Percentiles rank a stretch among this genome's conserved stretches.
Evolutionary conservation across 2,329 filamentous ascomycete species (phyloP).

Genomic region (Pleurostoma richardsiae): DNA sequence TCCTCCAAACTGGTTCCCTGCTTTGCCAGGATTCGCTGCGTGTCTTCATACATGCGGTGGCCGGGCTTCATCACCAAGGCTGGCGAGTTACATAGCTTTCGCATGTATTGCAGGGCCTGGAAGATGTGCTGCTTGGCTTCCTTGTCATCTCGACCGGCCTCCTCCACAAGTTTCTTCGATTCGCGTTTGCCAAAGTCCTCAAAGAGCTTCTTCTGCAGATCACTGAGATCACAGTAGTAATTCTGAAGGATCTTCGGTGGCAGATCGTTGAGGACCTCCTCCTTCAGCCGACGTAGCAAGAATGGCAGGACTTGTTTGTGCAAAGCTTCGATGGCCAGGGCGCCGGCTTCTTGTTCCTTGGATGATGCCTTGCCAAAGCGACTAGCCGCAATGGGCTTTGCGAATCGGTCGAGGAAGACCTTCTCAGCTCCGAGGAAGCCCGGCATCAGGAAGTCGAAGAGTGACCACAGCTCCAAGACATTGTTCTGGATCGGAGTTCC

Average conservation of each 20-base stretch:
- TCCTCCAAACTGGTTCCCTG: constrained; percentile 82
- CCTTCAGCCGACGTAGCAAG: constrained; percentile 90
- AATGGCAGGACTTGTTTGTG: constrained; percentile 98
- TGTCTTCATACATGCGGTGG: constrained; percentile 84
- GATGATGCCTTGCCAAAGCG: constrained; percentile 96
- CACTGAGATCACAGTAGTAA: constrained; percentile 97
- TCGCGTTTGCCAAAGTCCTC: constrained; percentile 96
- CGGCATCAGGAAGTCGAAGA: constrained; percentile 99
- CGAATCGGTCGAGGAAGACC: constrained; percentile 93
- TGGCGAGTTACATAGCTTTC: constrained; percentile 96
- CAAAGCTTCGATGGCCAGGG: constrained; percentile 92
- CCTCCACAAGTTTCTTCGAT: constrained; percentile 78
- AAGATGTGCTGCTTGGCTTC: constrained; percentile 98
- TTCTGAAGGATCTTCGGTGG: constrained; percentile 98
- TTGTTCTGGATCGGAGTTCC: constrained; percentile 98
- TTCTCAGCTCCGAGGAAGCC: constrained; percentile 92
- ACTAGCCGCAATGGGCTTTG: constrained; percentile 90
- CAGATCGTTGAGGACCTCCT: constrained; percentile 93
- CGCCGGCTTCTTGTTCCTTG: constrained; percentile 95
- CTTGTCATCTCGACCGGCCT: constrained; percentile 80
- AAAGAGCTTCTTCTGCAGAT: constrained; percentile 90
- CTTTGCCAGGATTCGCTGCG: constrained; percentile 72
- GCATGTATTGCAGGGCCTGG: constrained; percentile 98
- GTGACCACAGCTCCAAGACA: constrained; percentile 91
- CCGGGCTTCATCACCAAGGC: constrained; percentile 93